Evolutionary conservation across 768 basidiomycete genomes (phyloP).

Genomic region (Mrakia gelida): DNA sequence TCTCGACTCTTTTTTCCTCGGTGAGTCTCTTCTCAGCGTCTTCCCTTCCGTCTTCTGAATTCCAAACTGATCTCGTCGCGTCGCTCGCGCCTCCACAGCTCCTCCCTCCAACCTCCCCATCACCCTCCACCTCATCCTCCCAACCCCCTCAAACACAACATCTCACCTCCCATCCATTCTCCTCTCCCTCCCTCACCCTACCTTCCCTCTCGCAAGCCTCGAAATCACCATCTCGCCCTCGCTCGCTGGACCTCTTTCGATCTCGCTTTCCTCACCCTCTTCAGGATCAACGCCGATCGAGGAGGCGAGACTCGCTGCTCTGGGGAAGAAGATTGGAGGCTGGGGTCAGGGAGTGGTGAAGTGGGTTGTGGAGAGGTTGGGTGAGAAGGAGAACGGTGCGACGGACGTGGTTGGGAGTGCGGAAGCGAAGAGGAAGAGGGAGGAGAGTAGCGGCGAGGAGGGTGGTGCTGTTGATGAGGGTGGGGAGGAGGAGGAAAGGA

Average conservation of each 20-base stretch:
- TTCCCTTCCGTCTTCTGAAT: too few relatives aligned
- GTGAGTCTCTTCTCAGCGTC: background rate
- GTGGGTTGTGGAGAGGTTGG: background rate
- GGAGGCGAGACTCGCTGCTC: background rate
- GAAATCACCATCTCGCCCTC: background rate
- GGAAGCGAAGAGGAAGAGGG: constrained; percentile 19
- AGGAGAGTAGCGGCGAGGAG: background rate
- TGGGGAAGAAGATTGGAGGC: background rate
- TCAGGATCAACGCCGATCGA: background rate
- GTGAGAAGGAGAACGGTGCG: background rate
- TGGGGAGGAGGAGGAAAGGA: constrained; percentile 13
- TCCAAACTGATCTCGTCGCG: background rate
- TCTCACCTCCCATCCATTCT: background rate
- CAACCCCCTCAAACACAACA: background rate
- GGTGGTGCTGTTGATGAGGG: background rate
- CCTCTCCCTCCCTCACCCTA: constrained; percentile 9
- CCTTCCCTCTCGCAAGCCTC: background rate
- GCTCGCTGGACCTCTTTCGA: background rate
- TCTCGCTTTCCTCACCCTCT: background rate
- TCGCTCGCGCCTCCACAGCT: background rate
- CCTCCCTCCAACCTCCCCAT: background rate
- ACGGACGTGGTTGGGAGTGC: background rate
- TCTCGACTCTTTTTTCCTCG: background rate
- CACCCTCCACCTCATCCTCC: constrained; percentile 6
- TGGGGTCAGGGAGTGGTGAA: constrained; percentile 13